A percentile compares a stretch with the other conserved stretches of the same genome.
Evolutionary conservation across 2,329 filamentous ascomycete genomes (phyloP).

Genomic region (Aspergillus quadrilineatus): DNA sequence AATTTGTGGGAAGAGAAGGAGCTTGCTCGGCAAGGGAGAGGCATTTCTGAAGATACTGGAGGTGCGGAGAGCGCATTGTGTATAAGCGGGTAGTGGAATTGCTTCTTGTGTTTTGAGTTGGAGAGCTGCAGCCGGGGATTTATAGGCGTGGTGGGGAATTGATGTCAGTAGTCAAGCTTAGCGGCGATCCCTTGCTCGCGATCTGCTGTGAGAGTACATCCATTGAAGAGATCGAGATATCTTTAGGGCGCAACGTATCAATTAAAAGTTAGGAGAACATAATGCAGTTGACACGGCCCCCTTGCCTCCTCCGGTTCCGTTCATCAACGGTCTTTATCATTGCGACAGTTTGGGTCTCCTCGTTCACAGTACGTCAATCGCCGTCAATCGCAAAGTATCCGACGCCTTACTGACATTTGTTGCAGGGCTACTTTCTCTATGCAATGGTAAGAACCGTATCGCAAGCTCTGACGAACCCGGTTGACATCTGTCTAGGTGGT

Average conservation of each 20-base stretch:
- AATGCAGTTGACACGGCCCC: slow-evolving; percentile 13
- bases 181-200: neutral
- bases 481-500: slow-evolving; percentile 23
- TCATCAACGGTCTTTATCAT: slow-evolving; percentile 61
- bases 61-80: slow-evolving; percentile 30
- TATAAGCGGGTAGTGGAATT: neutral
- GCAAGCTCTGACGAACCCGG: neutral
- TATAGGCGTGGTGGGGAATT: slow-evolving; percentile 3
- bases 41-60: slow-evolving; percentile 65
- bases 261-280: neutral
- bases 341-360: slow-evolving; percentile 50
- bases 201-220: neutral
- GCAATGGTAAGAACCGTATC: slow-evolving; percentile 26
- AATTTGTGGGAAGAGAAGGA: slow-evolving; percentile 85
- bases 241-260: neutral
- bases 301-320: slow-evolving; percentile 49
- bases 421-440: slow-evolving; percentile 31
- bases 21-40: slow-evolving; percentile 75
- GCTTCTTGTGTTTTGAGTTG: neutral
- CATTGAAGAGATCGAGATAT: neutral
- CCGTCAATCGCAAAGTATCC: neutral
- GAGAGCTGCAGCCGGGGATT: neutral
- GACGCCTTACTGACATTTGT: neutral
- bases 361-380: slow-evolving; percentile 27
- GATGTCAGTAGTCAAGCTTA: slow-evolving; percentile 3